Conservation (phyloP, 139 green algal species). For the Trebouxia sp. region DNA sequence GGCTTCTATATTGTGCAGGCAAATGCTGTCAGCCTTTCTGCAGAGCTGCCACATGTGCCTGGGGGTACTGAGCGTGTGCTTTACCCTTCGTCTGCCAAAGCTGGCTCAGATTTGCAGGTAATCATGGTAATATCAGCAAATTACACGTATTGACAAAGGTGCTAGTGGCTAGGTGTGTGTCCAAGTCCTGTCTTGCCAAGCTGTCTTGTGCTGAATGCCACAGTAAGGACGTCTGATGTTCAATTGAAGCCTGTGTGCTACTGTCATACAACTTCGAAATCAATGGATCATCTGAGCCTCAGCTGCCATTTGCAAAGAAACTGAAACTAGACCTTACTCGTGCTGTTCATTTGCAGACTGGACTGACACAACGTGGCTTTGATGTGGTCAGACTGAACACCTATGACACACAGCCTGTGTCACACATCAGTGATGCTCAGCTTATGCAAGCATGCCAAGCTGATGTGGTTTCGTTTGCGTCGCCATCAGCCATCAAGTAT, state of each 20-base stretch:
- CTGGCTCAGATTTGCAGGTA: constrained; percentile 56
- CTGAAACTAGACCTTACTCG: no score
- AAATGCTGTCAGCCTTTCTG: constrained; percentile 71
- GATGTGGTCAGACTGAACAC: constrained; percentile 79
- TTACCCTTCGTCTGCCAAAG: constrained; percentile 82
- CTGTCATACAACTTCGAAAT: background rate
- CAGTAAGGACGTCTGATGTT: background rate
- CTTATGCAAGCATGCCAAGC: constrained; percentile 58
- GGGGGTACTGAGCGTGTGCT: constrained; percentile 65
- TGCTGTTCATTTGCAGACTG: constrained; percentile 46
- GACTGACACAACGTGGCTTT: constrained; percentile 68
- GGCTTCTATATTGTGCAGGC: constrained; percentile 59
- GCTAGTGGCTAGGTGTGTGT: no score
- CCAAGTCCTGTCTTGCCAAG: no score
- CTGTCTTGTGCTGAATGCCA: no score
- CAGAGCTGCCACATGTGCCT: constrained; percentile 69
- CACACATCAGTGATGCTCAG: constrained; percentile 34
- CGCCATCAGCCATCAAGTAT: constrained; percentile 83
- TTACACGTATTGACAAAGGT: background rate
- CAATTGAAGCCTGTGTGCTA: background rate
- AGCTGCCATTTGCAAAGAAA: no score
- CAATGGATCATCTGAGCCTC: background rate
- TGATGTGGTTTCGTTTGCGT: constrained; percentile 79
- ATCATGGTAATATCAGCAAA: no score
- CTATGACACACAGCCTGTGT: constrained; percentile 79